Evolutionary conservation across 768 basidiomycete genomes (phyloP), one percentile per base, ranked within the genome.

Genomic region (Suillus spraguei): DNA sequence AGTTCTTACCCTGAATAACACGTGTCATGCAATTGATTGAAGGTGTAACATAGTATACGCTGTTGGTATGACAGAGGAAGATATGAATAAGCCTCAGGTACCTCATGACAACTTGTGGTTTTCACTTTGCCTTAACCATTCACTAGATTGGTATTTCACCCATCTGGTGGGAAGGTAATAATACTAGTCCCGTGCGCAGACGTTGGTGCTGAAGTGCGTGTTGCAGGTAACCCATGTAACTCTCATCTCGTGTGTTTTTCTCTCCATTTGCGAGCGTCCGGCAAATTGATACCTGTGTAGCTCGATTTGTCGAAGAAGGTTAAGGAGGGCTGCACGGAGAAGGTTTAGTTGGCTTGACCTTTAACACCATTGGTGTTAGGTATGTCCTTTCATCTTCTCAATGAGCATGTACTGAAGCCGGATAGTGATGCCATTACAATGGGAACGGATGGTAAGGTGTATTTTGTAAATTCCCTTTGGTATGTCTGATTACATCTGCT

Each of bases 91-190:
- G 73, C 87, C 94, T 60, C 93, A 95, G 82, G 91, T 90, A 71
- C 60, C 6, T 60, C 20, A 20, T 9, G 65, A 67, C 60, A 59
- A 38, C 54, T 5, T 56, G 44, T 9, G 22, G 64, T 59, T 52
- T 33, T 39, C 22, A 46, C 55, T 17, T 63, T 24, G 16, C 35
- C 39, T 63, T 64, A 35, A 68, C 62, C 41, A 52, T 35, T 28
- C 66, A 24, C 71, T 47, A 94, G 90, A 89, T 95, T 70, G 94
- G 94, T 53, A 93, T 95, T 70, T 91, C 91, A 36, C 88, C 91
- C 4, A 83, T 94, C 60, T 95, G 93, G 93, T 95, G 92, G 92
- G 93, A 95, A 83, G 92, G 92, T 89, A 67, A 64, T 89, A 65
- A 64, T 60, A 11, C 11, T 49, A 53, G 41, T 44, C 20, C 46